Evolutionary conservation across 306 rosid genomes (phyloP).

Genomic region (Vigna hirtella): DNA sequence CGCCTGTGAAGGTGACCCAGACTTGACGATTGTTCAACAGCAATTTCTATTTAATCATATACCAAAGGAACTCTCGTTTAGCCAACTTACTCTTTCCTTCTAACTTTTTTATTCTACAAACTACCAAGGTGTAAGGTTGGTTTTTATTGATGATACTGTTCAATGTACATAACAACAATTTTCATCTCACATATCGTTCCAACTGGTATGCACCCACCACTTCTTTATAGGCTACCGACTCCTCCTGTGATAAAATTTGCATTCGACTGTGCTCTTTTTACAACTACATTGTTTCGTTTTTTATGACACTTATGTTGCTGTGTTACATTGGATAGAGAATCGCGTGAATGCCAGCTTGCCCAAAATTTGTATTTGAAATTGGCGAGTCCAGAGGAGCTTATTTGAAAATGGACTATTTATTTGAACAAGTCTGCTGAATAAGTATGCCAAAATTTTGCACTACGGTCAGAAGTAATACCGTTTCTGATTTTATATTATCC

Average conservation of each 20-base stretch:
- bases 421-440: no score
- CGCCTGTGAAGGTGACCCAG: background rate
- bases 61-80: background rate
- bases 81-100: background rate
- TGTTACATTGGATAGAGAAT: background rate
- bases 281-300: background rate
- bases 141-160: slow-evolving; percentile 8
- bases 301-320: background rate
- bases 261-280: background rate
- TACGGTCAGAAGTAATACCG: no score
- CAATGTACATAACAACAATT: slow-evolving; percentile 18
- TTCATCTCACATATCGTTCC: background rate
- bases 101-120: background rate
- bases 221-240: background rate
- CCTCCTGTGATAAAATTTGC: background rate
- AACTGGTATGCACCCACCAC: background rate
- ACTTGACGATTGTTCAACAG: background rate
- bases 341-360: background rate
- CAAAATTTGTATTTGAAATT: no score
- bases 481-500: no score
- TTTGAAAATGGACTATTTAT: background rate
- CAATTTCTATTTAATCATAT: slow-evolving; percentile 3
- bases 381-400: no score
- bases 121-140: background rate
- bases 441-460: no score